Evolutionary conservation across 2,329 filamentous ascomycete species (phyloP).

Genomic region (Nigrospora sphaerica): DNA sequence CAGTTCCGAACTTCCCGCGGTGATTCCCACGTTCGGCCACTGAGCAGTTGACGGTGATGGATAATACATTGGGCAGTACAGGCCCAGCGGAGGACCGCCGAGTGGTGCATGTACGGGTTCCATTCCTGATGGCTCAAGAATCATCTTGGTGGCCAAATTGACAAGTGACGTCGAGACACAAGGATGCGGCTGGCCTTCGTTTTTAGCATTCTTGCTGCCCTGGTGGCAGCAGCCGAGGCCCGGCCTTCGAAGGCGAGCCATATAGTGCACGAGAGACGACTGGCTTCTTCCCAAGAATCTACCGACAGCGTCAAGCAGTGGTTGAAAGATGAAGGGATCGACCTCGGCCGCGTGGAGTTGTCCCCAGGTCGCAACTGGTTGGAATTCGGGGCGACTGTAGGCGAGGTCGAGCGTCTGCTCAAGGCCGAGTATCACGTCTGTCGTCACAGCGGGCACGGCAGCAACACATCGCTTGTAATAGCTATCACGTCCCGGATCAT

Average conservation of each 20-base stretch:
- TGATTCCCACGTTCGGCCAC: too few relatives aligned
- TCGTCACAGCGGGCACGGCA: conserved; percentile 28
- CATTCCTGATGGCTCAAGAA: neutral
- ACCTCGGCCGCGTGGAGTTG: conserved; percentile 35
- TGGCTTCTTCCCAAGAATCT: conserved; percentile 25
- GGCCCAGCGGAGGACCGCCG: too few relatives aligned
- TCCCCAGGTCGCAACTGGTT: conserved; percentile 47
- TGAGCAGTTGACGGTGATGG: too few relatives aligned
- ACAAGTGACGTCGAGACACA: too few relatives aligned
- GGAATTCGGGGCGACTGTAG: conserved; percentile 44
- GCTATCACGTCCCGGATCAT: conserved; percentile 31
- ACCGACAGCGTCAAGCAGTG: conserved; percentile 44
- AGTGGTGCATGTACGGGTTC: neutral
- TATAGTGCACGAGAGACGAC: conserved; percentile 25
- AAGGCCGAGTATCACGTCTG: conserved; percentile 46
- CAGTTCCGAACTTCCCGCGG: too few relatives aligned
- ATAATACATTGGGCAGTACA: too few relatives aligned
- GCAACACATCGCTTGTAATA: conserved; percentile 31
- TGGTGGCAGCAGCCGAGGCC: conserved; percentile 19
- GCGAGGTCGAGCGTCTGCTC: conserved; percentile 45
- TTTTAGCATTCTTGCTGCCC: conserved; percentile 17
- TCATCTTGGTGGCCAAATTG: too few relatives aligned
- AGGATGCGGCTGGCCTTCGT: conserved; percentile 15
- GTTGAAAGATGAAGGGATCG: conserved; percentile 46
- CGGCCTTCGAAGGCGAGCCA: conserved; percentile 12